Conservation (phyloP, 225 moss, liverwort and hornwort species). For the Anthoceros angustus region DNA sequence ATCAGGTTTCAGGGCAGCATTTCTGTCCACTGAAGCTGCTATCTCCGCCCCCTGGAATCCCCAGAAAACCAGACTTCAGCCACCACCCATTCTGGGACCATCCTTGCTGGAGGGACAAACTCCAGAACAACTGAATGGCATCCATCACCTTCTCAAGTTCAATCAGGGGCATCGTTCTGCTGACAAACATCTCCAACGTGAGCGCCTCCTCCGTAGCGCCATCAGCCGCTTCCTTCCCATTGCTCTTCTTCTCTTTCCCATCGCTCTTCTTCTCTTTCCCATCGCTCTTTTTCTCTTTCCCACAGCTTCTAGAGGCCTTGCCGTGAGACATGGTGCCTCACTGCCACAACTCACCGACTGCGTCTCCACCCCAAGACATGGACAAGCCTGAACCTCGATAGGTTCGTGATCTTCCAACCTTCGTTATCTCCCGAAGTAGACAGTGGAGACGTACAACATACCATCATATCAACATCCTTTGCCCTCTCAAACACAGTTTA, state of each 20-base stretch:
- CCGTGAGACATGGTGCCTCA: not conserved
- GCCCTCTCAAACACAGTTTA: too few relatives aligned
- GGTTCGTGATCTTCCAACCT: too few relatives aligned
- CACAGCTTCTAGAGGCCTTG: not conserved
- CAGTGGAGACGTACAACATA: too few relatives aligned
- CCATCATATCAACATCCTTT: too few relatives aligned
- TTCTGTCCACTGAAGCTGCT: constrained; percentile 51
- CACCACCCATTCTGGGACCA: constrained; percentile 5
- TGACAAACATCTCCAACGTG: constrained; percentile 63
- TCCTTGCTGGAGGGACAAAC: not conserved
- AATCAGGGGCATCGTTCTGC: constrained; percentile 54
- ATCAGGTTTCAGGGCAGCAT: constrained; percentile 51
- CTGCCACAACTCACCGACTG: not conserved
- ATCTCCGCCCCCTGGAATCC: constrained; percentile 79
- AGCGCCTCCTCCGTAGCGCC: constrained; percentile 16
- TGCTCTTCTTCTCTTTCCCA: constrained; percentile 15
- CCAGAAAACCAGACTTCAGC: constrained; percentile 8
- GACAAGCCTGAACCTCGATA: too few relatives aligned
- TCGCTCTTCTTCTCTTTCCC: constrained; percentile 16
- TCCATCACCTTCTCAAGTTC: constrained; percentile 66
- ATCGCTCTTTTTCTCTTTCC: constrained; percentile 18
- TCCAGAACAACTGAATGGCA: not conserved
- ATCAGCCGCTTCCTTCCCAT: constrained; percentile 7
- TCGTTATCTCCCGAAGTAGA: too few relatives aligned
- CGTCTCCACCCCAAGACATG: too few relatives aligned